Percentiles rank a stretch among this genome's conserved stretches.
These are phyloP conservation scores for Phytophthora sp. DNA, from an alignment of 352 stramenopile genomes.

Conservation along the genomic window DNA sequence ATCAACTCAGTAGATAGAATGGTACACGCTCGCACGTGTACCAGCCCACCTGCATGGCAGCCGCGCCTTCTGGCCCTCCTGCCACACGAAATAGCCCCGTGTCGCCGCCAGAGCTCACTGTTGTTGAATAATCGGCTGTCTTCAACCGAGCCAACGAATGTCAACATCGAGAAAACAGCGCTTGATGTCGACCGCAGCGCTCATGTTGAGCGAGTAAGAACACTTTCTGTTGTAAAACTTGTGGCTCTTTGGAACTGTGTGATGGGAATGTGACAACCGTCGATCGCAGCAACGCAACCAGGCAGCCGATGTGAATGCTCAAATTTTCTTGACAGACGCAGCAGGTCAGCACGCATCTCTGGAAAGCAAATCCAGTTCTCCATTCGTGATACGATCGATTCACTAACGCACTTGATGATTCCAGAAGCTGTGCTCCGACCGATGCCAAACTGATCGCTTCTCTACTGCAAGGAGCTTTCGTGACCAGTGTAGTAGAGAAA, in stretches of 20 bases:
- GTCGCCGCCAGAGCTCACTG: background rate
- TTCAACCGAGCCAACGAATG: background rate
- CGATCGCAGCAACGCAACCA: background rate
- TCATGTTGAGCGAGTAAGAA: background rate
- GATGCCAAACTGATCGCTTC: background rate
- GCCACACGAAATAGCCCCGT: background rate
- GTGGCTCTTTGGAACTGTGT: background rate
- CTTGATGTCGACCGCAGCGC: background rate
- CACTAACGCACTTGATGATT: background rate
- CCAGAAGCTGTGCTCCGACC: background rate
- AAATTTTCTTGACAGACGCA: background rate
- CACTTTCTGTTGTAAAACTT: background rate
- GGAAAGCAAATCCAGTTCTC: background rate
- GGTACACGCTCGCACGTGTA: background rate
- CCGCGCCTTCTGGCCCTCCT: background rate
- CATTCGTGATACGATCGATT: background rate
- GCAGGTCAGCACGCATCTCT: background rate
- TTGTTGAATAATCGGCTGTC: background rate
- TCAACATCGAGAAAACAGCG: background rate
- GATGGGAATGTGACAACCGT: background rate
- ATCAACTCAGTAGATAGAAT: background rate
- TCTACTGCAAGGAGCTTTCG: background rate
- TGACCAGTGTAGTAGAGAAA: background rate
- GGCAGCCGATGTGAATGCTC: background rate
- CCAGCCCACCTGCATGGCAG: background rate